Evolutionary conservation across 2,329 filamentous ascomycete species (phyloP).

Genomic region (Coniochaeta sp.): DNA sequence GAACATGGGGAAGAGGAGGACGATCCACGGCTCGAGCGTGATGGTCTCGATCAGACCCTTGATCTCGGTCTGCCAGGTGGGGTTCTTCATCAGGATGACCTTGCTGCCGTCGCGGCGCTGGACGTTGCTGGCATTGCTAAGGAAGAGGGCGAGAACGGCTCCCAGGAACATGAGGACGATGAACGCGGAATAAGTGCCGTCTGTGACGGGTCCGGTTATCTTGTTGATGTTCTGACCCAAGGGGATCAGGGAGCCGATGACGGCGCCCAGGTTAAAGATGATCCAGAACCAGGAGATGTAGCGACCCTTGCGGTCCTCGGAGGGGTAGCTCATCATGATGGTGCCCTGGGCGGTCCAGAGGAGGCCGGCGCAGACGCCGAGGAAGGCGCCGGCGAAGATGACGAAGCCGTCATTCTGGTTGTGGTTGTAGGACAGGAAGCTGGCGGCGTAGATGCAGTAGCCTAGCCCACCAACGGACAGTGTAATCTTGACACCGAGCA

Average conservation of each 20-base stretch:
- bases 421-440: constrained; percentile 61
- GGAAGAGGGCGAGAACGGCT: constrained; percentile 58
- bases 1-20: constrained; percentile 74
- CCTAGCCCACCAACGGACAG: constrained; percentile 63
- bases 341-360: constrained; percentile 72
- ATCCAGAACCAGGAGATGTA: constrained; percentile 93
- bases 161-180: constrained; percentile 74
- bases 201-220: constrained; percentile 45
- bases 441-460: constrained; percentile 62
- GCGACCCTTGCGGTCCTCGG: constrained; percentile 72
- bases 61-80: constrained; percentile 76
- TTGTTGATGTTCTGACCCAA: constrained; percentile 64
- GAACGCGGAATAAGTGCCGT: constrained; percentile 85
- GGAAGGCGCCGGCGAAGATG: constrained; percentile 64
- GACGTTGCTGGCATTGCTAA: constrained; percentile 66
- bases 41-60: constrained; percentile 69
- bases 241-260: constrained; percentile 76
- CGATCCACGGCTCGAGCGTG: constrained; percentile 60
- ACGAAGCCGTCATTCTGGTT: constrained; percentile 58
- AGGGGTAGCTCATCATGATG: constrained; percentile 82
- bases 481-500: constrained; percentile 56
- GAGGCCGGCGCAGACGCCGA: constrained; percentile 67
- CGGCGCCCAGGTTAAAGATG: constrained; percentile 87
- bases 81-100: constrained; percentile 85
- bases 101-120: constrained; percentile 69